Evolutionary conservation across 1,284 basidiomycete species (phyloP).

Genomic region (Fomitopsis betulina): DNA sequence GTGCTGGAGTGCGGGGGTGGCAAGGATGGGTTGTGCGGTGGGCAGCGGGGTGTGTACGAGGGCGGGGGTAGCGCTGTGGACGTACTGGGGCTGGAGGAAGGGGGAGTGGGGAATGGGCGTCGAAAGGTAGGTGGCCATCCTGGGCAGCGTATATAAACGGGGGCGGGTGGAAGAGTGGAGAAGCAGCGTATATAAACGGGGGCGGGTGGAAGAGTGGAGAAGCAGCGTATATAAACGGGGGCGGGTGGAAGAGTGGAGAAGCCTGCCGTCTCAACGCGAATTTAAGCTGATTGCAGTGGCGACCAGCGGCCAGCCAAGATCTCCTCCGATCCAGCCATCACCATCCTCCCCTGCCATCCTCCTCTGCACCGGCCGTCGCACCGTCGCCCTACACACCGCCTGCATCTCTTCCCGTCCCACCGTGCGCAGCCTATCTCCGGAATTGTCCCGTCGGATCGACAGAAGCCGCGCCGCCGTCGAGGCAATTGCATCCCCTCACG

Average conservation of each 20-base stretch:
- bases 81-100: background rate
- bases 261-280: background rate
- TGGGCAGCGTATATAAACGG: background rate
- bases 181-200: background rate
- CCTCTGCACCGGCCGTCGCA: background rate
- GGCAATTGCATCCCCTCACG: background rate
- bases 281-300: background rate
- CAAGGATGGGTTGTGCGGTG: background rate
- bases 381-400: background rate
- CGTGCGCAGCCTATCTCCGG: background rate
- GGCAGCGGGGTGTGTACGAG: background rate
- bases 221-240: background rate
- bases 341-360: background rate
- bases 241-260: background rate
- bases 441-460: background rate
- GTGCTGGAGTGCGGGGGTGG: background rate
- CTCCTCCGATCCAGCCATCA: background rate
- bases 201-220: background rate
- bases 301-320: background rate
- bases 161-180: background rate
- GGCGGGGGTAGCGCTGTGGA: background rate
- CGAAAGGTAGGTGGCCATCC: background rate
- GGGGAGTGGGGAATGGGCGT: background rate
- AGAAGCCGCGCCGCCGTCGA: background rate
- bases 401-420: background rate